Evolutionary conservation across 495 filamentous ascomycete species (phyloP).

Genomic region (Daldinia vernicosa): DNA sequence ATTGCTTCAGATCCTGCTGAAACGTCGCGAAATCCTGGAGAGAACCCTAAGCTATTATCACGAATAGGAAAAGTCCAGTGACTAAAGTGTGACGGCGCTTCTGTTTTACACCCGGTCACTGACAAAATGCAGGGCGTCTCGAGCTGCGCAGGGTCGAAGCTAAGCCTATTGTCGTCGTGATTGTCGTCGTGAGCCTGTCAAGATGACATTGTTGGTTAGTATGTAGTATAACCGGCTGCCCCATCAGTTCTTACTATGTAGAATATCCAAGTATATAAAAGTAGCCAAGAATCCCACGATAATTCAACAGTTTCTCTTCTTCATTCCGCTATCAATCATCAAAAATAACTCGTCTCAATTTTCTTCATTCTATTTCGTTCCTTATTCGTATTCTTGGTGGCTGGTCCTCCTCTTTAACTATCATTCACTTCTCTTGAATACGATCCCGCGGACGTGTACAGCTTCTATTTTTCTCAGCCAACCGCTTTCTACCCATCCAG

Average conservation of each 20-base stretch:
- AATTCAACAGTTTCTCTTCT: constrained; percentile 29
- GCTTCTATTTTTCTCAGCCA: constrained; percentile 12
- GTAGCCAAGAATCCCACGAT: constrained; percentile 25
- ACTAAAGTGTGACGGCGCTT: constrained; percentile 17
- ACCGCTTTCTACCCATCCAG: constrained; percentile 13
- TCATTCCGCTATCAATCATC: constrained; percentile 28
- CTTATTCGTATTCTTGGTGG: constrained; percentile 37
- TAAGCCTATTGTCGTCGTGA: constrained; percentile 9
- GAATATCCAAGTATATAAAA: constrained; percentile 13
- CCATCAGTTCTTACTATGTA: too few species aligned
- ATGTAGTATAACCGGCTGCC: too few species aligned
- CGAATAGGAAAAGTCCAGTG: constrained; percentile 19
- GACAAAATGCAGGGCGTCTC: constrained; percentile 15
- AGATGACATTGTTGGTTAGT: constrained; percentile 3
- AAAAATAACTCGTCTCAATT: constrained; percentile 26
- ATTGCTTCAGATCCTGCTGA: constrained; percentile 41
- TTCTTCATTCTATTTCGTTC: constrained; percentile 30
- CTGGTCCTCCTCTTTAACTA: constrained; percentile 34
- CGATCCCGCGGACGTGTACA: constrained; percentile 26
- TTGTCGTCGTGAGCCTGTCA: constrained; percentile 6
- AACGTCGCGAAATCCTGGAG: constrained; percentile 42
- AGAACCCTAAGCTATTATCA: constrained; percentile 12
- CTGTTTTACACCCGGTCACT: constrained; percentile 36
- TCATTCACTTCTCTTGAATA: constrained; percentile 27
- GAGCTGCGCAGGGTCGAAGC: constrained; percentile 17